These are phyloP conservation scores for Didymellaceae sp. DNA, from an alignment of 2,329 filamentous ascomycete genomes.

Conservation along the genomic window DNA sequence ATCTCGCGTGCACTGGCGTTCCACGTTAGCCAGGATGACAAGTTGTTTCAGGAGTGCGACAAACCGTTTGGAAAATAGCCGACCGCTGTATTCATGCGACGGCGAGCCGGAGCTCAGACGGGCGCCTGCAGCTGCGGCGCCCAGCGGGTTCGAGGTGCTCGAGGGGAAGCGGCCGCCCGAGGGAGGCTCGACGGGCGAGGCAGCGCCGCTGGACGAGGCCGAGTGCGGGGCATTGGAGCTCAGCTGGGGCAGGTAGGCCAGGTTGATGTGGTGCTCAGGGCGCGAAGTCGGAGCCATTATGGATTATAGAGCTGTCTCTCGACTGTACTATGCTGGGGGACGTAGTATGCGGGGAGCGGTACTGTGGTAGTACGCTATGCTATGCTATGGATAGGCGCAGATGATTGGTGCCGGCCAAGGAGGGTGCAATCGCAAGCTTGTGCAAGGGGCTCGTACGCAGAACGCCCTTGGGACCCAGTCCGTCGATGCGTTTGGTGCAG, in stretches of 20 bases:
- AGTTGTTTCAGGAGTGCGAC: conserved; percentile 49
- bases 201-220: conserved; percentile 78
- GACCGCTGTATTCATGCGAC: conserved; percentile 82
- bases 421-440: conserved; percentile 36
- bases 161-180: conserved; percentile 76
- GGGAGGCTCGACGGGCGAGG: conserved; percentile 78
- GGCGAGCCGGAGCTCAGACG: conserved; percentile 93
- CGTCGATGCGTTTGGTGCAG: conserved; percentile 3
- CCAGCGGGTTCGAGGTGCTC: conserved; percentile 64
- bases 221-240: conserved; percentile 73
- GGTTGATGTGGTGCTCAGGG: conserved; percentile 78
- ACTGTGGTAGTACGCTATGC: too few species aligned
- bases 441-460: conserved; percentile 20
- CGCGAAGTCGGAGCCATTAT: conserved; percentile 87
- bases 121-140: conserved; percentile 60
- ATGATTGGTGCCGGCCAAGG: conserved; percentile 50
- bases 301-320: conserved; percentile 65
- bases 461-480: conserved; percentile 13
- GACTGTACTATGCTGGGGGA: too few species aligned
- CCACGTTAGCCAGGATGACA: conserved; percentile 38
- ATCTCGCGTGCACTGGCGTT: conserved; percentile 84
- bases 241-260: conserved; percentile 78
- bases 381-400: conserved; percentile 1
- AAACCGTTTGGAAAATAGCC: conserved; percentile 92
- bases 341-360: too few species aligned